Evolutionary conservation across 164 flowering plant species (phyloP).

Genomic region (Magnolia changhungtana): DNA sequence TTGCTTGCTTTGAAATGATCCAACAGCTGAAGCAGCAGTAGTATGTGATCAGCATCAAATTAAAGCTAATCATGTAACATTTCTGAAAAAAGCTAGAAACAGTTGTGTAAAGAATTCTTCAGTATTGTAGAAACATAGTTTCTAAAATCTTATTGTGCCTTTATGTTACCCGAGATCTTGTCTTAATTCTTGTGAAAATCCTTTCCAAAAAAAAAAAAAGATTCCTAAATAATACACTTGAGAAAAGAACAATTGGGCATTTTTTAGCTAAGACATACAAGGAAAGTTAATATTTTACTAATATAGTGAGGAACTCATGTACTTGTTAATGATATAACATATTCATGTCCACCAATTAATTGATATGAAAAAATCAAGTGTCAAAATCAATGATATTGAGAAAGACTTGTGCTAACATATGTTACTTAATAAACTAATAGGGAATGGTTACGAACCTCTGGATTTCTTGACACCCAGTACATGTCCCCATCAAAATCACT

Average conservation of each 20-base stretch:
- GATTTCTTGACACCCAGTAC: conserved; percentile 76
- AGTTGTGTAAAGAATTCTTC: neutral
- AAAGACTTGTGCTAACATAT: neutral
- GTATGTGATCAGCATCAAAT: neutral
- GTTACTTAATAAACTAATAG: neutral
- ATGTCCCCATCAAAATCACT: conserved; percentile 90
- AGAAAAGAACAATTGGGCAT: too few species aligned
- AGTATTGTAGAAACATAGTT: neutral
- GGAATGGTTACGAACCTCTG: conserved; percentile 40
- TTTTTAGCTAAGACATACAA: too few species aligned
- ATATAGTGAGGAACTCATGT: neutral
- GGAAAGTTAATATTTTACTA: too few species aligned
- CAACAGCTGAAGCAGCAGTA: conserved; percentile 35
- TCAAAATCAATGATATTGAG: too few species aligned
- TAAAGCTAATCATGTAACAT: neutral
- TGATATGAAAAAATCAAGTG: neutral
- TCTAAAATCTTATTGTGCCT: too few species aligned
- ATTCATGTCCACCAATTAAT: neutral
- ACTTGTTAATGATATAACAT: neutral
- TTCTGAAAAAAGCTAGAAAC: neutral
- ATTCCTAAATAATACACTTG: neutral
- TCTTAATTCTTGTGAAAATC: neutral
- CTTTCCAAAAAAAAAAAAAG: neutral
- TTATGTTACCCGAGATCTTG: neutral
- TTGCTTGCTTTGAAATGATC: conserved; percentile 29